Percentiles rank a stretch among this genome's conserved stretches.
Evolutionary conservation across 2,329 filamentous ascomycete species (phyloP).

Genomic region (Aspergillus aculeatus): DNA sequence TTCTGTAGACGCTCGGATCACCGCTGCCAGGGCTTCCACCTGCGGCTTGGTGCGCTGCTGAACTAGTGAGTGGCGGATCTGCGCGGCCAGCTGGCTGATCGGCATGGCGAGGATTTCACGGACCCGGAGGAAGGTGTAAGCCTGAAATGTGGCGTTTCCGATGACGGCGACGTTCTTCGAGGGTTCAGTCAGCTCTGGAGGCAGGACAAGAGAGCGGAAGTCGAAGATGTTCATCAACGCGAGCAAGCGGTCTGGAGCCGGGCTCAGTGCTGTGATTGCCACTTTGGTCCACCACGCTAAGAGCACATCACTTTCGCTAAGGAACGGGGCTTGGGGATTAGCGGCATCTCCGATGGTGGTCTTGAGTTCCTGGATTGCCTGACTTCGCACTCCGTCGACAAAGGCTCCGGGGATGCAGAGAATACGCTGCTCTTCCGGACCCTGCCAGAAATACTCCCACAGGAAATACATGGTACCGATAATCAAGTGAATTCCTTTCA

Average conservation of each 20-base stretch:
- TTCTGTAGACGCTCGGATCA: conserved; percentile 17
- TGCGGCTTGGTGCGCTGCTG: conserved; percentile 13
- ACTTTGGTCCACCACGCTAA: conserved; percentile 42
- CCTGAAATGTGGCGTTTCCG: conserved; percentile 15
- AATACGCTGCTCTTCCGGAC: conserved; percentile 31
- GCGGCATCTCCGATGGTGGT: conserved; percentile 1
- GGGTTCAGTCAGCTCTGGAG: conserved; percentile 18
- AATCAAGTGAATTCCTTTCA: neutral
- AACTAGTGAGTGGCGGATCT: conserved; percentile 13
- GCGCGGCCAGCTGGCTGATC: conserved; percentile 12
- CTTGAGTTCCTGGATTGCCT: conserved; percentile 11
- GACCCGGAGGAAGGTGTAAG: conserved; percentile 1
- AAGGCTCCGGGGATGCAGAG: conserved; percentile 41
- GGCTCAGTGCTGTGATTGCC: conserved; percentile 17
- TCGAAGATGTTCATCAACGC: conserved; percentile 42
- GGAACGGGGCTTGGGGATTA: conserved; percentile 27
- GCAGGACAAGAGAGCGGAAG: conserved; percentile 31
- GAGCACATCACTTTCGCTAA: conserved; percentile 50
- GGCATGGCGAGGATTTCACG: conserved; percentile 11
- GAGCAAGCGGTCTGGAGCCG: conserved; percentile 28
- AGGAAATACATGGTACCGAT: neutral
- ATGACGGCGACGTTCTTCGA: conserved; percentile 24
- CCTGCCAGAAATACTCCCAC: conserved; percentile 9
- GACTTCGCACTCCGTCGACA: conserved; percentile 30
- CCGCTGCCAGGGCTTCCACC: conserved; percentile 4